Base-by-base conservation (phyloP, 2,329 filamentous ascomycete genomes). In the Curvularia eragrostidis region DNA sequence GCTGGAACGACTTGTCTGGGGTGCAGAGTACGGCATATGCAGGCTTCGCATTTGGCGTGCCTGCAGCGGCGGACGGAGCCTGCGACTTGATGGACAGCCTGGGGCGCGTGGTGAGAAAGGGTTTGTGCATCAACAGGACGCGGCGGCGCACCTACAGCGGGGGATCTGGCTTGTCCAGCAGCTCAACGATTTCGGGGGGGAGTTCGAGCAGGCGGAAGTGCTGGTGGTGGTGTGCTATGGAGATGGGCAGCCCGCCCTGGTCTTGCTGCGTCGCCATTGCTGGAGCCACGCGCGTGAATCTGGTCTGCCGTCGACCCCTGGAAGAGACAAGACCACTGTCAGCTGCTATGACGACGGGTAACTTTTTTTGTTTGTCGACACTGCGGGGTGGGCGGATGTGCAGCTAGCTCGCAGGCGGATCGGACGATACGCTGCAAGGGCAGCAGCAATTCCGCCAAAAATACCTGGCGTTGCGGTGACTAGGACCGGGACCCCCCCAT, bases 121-220 rank as follows among this genome's bases (percentile, higher is more conserved):
- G 54, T 52, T 30, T 61, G 49, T 48, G 62, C 48, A 60, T 50
- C 61, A 53, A 50, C 50, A 65, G 54, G 58, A 62, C 59, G 56
- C 51, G 57, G 52, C 47, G 52, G 55, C 52, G 52, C 42, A 78
- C 77, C 56, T 75, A 82, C 79, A 59, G 69, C 36, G 76, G 75
- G 38, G 77, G 72, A 56, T 81, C 75, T n/a, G 81, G 77, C 8
- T 81, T 79, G 19, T 81, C 78, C 32, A 89, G 70, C 42, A 86
- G 71, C 34, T 82, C 79, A 12, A 86, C 79, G 34, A 89, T 67
- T 32, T 86, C 84, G 2, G 84, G 75, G 12, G 87, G 82, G 18
- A 89, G 79, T 74, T 89, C 87, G 19, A 89, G 79, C 30, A 89
- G 77, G 38, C 84, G 81, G 70, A 87, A 84, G 21, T 79, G 79